phyloP scores from a whole-genome alignment of 169 alveolate species.

The Plasmodium falciparum region DNA sequence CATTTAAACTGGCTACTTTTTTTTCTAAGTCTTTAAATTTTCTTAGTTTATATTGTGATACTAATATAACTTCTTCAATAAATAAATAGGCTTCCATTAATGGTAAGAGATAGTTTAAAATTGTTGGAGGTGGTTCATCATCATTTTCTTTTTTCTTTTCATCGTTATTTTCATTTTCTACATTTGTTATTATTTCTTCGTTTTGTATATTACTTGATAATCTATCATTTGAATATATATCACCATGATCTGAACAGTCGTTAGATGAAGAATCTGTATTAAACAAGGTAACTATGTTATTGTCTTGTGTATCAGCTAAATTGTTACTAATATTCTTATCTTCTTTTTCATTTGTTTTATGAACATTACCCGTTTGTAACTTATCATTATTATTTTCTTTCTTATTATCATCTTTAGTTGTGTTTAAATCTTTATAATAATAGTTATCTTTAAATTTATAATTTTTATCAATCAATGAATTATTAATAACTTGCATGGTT shows the following conservation, averaged over 20 bases:
- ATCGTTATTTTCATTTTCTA: constrained; percentile 5
- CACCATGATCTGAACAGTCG: constrained; percentile 11
- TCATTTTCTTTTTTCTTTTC: constrained; percentile 66
- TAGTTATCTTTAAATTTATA: constrained; percentile 39
- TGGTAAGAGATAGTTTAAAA: constrained; percentile 62
- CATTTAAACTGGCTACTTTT: constrained; percentile 54
- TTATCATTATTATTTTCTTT: not conserved
- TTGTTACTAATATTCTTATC: not conserved
- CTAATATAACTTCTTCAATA: constrained; percentile 72
- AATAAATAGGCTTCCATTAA: constrained; percentile 73
- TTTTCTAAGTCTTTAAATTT: constrained; percentile 72
- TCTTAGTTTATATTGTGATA: constrained; percentile 64
- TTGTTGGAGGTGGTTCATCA: constrained; percentile 72
- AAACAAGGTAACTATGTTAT: constrained; percentile 9
- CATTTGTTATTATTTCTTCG: not conserved
- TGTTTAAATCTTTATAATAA: not conserved
- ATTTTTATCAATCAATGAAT: constrained; percentile 52
- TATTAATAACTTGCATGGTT: constrained; percentile 74
- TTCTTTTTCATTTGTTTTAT: not conserved
- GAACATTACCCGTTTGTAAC: not conserved
- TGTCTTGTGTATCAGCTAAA: not conserved
- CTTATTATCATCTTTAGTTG: not conserved
- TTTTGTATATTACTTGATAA: not conserved
- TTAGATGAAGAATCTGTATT: constrained; percentile 30
- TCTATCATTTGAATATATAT: not conserved